A percentile compares a stretch with the other conserved stretches of the same genome.
Conservation (phyloP, 345 rosid species). For the Populus davidiana region DNA sequence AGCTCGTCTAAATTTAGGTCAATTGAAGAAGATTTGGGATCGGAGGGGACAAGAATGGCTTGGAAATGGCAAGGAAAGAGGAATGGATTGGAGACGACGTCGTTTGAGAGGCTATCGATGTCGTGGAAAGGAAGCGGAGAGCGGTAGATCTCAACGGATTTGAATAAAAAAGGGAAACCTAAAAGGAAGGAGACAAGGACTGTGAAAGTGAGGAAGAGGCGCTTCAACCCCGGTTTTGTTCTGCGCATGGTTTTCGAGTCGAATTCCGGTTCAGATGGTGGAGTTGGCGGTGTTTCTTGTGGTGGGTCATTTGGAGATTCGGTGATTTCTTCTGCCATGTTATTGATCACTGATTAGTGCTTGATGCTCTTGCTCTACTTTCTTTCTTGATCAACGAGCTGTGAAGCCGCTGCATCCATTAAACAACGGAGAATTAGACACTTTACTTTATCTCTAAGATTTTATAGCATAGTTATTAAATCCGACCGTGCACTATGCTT, state of each 20-base stretch:
- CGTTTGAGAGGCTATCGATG: constrained; percentile 52
- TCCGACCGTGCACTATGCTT: too few relatives aligned
- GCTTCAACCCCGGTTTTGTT: constrained; percentile 71
- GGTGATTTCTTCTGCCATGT: constrained; percentile 14
- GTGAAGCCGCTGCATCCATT: too few relatives aligned
- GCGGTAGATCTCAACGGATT: constrained; percentile 88
- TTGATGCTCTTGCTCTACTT: too few relatives aligned
- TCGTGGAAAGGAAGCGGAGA: constrained; percentile 81
- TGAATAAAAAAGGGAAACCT: constrained; percentile 75
- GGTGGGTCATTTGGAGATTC: neutral
- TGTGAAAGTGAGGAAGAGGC: constrained; percentile 62
- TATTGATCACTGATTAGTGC: too few relatives aligned
- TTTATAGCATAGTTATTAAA: too few relatives aligned
- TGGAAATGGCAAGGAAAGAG: constrained; percentile 66
- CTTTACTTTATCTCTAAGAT: too few relatives aligned
- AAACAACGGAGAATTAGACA: too few relatives aligned
- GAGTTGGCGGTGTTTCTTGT: neutral
- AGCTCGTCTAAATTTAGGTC: constrained; percentile 29
- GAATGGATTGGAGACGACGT: constrained; percentile 43
- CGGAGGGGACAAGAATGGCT: constrained; percentile 53
- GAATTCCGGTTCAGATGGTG: neutral
- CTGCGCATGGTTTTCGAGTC: constrained; percentile 52
- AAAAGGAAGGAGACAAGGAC: constrained; percentile 74
- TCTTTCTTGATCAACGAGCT: too few relatives aligned
- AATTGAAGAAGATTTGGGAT: constrained; percentile 15